Evolutionary conservation across 352 stramenopile genomes (phyloP), one percentile per base, ranked within the genome.

Genomic region (Pythium periplocum): DNA sequence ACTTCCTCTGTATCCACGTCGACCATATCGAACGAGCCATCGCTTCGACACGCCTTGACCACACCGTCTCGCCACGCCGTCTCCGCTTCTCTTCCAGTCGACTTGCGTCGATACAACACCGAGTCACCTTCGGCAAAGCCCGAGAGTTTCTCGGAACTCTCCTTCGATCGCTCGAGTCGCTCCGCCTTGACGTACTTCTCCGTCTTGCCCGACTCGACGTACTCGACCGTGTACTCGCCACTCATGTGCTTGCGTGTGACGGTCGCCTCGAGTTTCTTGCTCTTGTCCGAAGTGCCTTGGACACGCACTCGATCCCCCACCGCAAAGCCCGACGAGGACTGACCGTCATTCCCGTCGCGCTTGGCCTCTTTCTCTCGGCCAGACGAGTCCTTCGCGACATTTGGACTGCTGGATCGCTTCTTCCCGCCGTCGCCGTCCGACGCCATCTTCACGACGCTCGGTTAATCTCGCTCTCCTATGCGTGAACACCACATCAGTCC

Each of bases 11-110:
- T 71, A 5, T 69, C 64, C 34, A 35, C 7, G 49, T 81, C 69
- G 5, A 73, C 40, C 6, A 81, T 58, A 41, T 78, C 71, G 11
- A 69, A 49, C 2, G 48, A 55, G 0, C 66, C 65, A 11, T 77
- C 64, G 4, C 61, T 68, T 1, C 71, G 57, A 37, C 58, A 64
- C 2, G 60, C 36, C 45, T 73, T 72, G 17, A 78, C 51, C 1
- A 49, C 54, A 4, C 68, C 71, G 31, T 68, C 43, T 17, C 55
- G 56, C 71, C 71, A 81, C 10, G 34, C 42, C 26, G 30, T 39
- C 9, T 71, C 58, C 1, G 53, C 60, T 8, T 57, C 57, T 1
- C 17, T 26, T 26, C 8, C n/a, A n/a, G 36, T 32, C 6, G 32
- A 33, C 10, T 38, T 40, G 4, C 8, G 30, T 4, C 53, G 48